phyloP scores from a whole-genome alignment of 768 basidiomycete species.

The Termitomyces sp. region DNA sequence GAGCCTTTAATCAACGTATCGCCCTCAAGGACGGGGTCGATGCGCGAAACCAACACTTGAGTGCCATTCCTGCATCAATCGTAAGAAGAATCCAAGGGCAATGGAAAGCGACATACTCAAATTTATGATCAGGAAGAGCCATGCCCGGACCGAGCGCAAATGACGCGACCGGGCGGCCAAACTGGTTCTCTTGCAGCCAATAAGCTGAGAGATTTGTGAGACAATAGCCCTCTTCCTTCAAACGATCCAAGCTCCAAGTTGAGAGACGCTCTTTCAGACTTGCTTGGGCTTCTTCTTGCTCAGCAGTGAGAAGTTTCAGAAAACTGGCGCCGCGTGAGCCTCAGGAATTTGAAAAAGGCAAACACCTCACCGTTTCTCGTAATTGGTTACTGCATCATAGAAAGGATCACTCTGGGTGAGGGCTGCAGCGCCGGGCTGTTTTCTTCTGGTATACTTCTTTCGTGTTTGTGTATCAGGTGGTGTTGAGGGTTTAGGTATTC shows the following conservation, averaged over 20 bases:
- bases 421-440: constrained; percentile 32
- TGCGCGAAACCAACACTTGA: constrained; percentile 60
- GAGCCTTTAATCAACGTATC: constrained; percentile 55
- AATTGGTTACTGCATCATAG: constrained; percentile 50
- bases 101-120: constrained; percentile 52
- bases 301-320: constrained; percentile 48
- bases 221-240: constrained; percentile 72
- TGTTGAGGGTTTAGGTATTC: constrained; percentile 23
- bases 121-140: constrained; percentile 60
- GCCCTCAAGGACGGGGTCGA: constrained; percentile 50
- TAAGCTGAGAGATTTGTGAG: constrained; percentile 64
- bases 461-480: constrained; percentile 7
- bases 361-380: constrained; percentile 48
- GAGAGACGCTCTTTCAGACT: constrained; percentile 62
- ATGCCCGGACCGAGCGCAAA: constrained; percentile 67
- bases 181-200: constrained; percentile 65
- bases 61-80: constrained; percentile 60
- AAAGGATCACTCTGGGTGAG: constrained; percentile 39
- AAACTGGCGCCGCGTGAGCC: constrained; percentile 31
- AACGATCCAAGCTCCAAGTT: constrained; percentile 59
- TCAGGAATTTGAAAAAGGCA: constrained; percentile 14
- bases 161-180: constrained; percentile 63
- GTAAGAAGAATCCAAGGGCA: constrained; percentile 1
- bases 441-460: constrained; percentile 33
- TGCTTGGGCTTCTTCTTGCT: constrained; percentile 64